Conservation (phyloP, 768 basidiomycete species). For the Amanita rubescens region DNA sequence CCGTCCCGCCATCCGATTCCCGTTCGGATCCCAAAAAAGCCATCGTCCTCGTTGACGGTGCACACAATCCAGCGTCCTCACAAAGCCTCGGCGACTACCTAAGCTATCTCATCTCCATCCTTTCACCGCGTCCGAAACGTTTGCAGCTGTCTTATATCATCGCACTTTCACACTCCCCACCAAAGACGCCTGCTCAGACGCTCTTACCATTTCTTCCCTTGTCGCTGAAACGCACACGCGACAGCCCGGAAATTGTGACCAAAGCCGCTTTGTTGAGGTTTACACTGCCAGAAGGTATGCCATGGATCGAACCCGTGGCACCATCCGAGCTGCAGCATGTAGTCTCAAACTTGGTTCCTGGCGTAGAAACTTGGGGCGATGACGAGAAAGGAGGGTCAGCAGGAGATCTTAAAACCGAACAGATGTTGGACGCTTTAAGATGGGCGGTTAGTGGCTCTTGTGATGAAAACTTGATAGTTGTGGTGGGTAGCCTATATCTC, state of each 20-base stretch:
- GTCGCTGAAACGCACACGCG: constrained; percentile 14
- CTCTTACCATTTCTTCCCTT: constrained; percentile 57
- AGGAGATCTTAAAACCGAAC: constrained; percentile 2
- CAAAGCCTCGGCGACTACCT: constrained; percentile 61
- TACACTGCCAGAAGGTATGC: constrained; percentile 83
- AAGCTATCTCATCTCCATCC: constrained; percentile 23
- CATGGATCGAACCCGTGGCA: constrained; percentile 75
- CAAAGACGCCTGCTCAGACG: constrained; percentile 71
- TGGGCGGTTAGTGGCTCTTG: constrained; percentile 35
- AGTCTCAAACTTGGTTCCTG: constrained; percentile 35
- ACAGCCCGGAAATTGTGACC: constrained; percentile 25
- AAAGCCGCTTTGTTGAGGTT: constrained; percentile 56
- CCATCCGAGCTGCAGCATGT: constrained; percentile 41
- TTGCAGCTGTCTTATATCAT: constrained; percentile 64
- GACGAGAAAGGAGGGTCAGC: constrained; percentile 15
- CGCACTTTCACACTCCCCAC: constrained; percentile 79
- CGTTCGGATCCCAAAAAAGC: constrained; percentile 9
- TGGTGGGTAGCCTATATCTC: constrained; percentile 92
- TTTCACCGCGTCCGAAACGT: constrained; percentile 11
- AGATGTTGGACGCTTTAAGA: constrained; percentile 27
- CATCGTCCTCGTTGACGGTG: constrained; percentile 79
- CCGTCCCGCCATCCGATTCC: constrained; percentile 11
- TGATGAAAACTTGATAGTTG: constrained; percentile 38
- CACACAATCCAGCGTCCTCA: constrained; percentile 85
- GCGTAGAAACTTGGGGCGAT: constrained; percentile 40